Evolutionary conservation across 1,284 basidiomycete genomes (phyloP).

Genomic region (Neolentinus lepideus): DNA sequence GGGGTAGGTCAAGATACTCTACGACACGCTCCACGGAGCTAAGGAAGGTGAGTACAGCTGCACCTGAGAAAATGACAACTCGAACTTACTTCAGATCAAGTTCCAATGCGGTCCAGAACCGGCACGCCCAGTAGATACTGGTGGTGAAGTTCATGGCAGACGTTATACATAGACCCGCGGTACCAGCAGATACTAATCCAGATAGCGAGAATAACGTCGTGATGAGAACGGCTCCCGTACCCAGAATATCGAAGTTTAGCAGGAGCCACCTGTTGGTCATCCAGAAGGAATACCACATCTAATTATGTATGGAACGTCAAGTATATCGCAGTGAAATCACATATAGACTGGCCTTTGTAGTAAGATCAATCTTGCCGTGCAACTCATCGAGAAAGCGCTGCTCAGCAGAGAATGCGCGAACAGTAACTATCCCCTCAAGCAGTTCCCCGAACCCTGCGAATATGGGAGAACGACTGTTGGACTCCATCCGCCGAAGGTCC

Average conservation of each 20-base stretch:
- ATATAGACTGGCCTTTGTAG: conserved; percentile 41
- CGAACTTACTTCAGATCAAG: conserved; percentile 55
- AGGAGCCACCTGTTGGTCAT: conserved; percentile 46
- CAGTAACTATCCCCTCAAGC: conserved; percentile 76
- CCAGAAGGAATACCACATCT: conserved; percentile 12
- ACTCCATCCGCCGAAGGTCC: conserved; percentile 76
- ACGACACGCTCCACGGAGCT: conserved; percentile 84
- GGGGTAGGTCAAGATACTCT: conserved; percentile 84
- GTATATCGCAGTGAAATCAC: neutral
- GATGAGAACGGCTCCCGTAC: conserved; percentile 53
- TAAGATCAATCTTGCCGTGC: conserved; percentile 57
- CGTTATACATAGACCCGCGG: conserved; percentile 83
- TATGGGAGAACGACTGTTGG: conserved; percentile 63
- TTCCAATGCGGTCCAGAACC: conserved; percentile 53
- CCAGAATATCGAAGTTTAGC: conserved; percentile 72
- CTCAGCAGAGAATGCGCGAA: conserved; percentile 86
- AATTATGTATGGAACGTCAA: conserved; percentile 2
- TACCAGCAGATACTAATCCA: conserved; percentile 62
- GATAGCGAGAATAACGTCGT: conserved; percentile 75
- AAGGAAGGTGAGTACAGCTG: neutral
- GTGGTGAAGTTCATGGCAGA: conserved; percentile 59
- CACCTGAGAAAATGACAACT: neutral
- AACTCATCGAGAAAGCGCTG: conserved; percentile 70
- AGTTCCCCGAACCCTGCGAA: conserved; percentile 78
- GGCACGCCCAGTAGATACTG: conserved; percentile 65